Evolutionary conservation across 345 rosid species (phyloP), one percentile per base, ranked within the genome.

Genomic region (Eucalyptus guilfoylei): DNA sequence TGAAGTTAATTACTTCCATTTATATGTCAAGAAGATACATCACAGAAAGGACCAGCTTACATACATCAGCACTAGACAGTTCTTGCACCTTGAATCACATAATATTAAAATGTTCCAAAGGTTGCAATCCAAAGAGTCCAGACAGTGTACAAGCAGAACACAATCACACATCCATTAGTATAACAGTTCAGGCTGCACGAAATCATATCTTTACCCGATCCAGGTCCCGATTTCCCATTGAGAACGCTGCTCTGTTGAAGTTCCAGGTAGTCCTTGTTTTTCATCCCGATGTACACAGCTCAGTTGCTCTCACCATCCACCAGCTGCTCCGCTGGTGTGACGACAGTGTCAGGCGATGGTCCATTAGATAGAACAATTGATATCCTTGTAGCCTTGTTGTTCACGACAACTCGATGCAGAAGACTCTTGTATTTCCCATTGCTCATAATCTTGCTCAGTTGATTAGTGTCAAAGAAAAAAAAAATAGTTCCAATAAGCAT

Each of bases 181-280:
- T 42, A 34, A 81, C 86, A 81, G 86, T 17, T 34, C 34, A 49
- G 37, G n/a, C 34, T 49, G 32, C 30, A 54, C 72, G 23, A 10
- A 44, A 49, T 54, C 26, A 54, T 54, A 21, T 19, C 26, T 54
- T 19, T 21, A 91, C 34, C 10, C 89, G 48, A 11, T 93, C 94
- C 90, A 95, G 90, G 89, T n/a, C 83, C 42, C 10, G 93, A 90
- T 86, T 93, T 94, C 11, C 91, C 88, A 10, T 88, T 86, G n/a
- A 95, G 94, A 23, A 55, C 81, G 67, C 45, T 90, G 90, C 93
- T 90, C 60, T 92, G 93, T 21, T 93, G 94, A 90, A 88, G 64
- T 49, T 88, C 87, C 40, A 93, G 55, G 40, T 86, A 89, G n/a
- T 89, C 90, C 85, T 9, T 64, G 49, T 86, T 86, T 7, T 60